These are phyloP conservation scores for Alternaria arborescens DNA, from an alignment of 2,329 filamentous ascomycete genomes.

Conservation along the genomic window DNA sequence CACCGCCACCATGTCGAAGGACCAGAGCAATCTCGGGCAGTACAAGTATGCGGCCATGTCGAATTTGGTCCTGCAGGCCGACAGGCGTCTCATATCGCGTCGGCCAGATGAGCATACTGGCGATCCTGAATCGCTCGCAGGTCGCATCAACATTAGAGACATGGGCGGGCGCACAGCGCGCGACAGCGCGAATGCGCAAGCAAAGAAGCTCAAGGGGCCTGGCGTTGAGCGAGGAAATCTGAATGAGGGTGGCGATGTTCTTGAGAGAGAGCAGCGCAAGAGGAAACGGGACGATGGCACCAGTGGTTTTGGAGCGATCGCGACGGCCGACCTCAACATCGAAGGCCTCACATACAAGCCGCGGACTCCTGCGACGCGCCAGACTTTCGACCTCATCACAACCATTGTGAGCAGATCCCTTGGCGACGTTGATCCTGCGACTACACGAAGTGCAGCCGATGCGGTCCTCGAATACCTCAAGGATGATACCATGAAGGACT, in stretches of 20 bases:
- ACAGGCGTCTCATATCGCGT: constrained; percentile 92
- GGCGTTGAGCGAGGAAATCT: constrained; percentile 78
- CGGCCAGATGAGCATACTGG: constrained; percentile 94
- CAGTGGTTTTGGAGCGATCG: constrained; percentile 73
- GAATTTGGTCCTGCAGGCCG: constrained; percentile 99
- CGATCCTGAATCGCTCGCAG: constrained; percentile 95
- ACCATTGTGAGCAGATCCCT: constrained; percentile 88
- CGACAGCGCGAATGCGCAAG: constrained; percentile 81
- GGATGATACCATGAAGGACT: constrained; percentile 94
- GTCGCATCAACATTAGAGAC: constrained; percentile 89
- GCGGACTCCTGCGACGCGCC: constrained; percentile 87
- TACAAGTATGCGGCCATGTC: constrained; percentile 99
- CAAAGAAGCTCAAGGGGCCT: constrained; percentile 71
- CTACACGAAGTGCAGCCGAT: constrained; percentile 92
- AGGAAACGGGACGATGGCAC: constrained; percentile 76
- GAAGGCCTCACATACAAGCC: constrained; percentile 93
- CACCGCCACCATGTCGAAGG: constrained; percentile 37
- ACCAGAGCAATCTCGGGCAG: constrained; percentile 78
- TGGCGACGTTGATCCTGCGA: constrained; percentile 90
- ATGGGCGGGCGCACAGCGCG: constrained; percentile 89
- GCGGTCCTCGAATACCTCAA: constrained; percentile 90
- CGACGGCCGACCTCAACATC: constrained; percentile 81
- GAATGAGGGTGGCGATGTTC: constrained; percentile 82
- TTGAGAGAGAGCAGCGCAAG: constrained; percentile 86
- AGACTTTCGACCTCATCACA: constrained; percentile 92